Base-by-base conservation (phyloP, 2,329 filamentous ascomycete species). In the Biscogniauxia marginata region DNA sequence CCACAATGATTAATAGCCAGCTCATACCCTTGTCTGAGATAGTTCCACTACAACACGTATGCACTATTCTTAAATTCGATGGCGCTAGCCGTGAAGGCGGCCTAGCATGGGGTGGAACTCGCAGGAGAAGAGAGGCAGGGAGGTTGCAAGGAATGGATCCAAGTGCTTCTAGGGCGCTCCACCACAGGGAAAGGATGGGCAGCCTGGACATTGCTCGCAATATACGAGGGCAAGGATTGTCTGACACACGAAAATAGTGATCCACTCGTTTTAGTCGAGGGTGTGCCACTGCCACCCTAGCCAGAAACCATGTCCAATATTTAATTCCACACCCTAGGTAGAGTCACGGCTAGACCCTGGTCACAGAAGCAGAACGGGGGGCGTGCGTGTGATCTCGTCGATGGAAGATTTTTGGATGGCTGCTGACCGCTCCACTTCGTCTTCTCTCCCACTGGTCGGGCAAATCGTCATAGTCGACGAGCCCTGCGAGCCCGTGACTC, bases 241-340 rank as follows among this genome's bases (percentile, higher is more conserved):
- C 77, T 79, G 76, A 80, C 77, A 78, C 77, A 78, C 72, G 69
- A 74, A 73, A 74, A 75, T 73, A 75, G 71, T 75, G 73, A 72
- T 56, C 63, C 63, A 65, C 61, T 53, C 56, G 63, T 57, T 39
- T 64, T 60, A 63, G 64, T 61, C 63, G 58, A 65, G 61, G 63
- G 66, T 63, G 65, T 58, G 60, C 63, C 61, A 64, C 54, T 63
- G 57, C 60, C 61, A 65, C 63, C 62, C 60, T 67, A 62, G 57
- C 57, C 52, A 56, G 55, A 57, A n/a, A 48, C 60, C 63, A 64
- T 66, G 62, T 62, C 64, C 62, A 65, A 67, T 66, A 62, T 65
- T 58, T 67, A 68, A 66, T 60, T 63, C 62, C 67, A 68, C 64
- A 57, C 62, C 61, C 61, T 51, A 54, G 56, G 53, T 53, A 46